Evolutionary conservation across 23 red algal genomes (phyloP).

Genomic region (Porphyridium purpureum): DNA sequence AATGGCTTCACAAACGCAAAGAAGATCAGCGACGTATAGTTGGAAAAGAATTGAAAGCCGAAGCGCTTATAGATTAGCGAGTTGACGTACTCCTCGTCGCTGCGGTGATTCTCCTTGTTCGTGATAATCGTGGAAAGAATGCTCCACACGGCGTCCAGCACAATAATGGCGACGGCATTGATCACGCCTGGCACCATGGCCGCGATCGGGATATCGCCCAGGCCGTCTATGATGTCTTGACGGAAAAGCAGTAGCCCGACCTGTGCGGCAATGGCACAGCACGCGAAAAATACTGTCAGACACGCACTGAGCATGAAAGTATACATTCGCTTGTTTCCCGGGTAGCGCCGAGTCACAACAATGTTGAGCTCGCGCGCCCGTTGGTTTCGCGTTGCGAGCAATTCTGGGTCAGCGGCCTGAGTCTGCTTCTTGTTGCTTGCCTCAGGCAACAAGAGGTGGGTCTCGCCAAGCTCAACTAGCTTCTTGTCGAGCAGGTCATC

Average conservation of each 20-base stretch:
- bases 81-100: slow-evolving; percentile 43
- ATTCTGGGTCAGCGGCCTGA: no score
- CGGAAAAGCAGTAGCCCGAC: slow-evolving; percentile 34
- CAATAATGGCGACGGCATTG: slow-evolving; percentile 30
- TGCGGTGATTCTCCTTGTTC: slow-evolving; percentile 47
- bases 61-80: slow-evolving; percentile 49
- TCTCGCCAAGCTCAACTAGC: not conserved
- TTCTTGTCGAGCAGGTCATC: slow-evolving; percentile 11
- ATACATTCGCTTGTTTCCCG: no score
- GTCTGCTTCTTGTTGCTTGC: no score
- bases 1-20: slow-evolving; percentile 48
- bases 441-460: no score
- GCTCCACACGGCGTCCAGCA: slow-evolving; percentile 34
- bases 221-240: slow-evolving; percentile 7
- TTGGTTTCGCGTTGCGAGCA: no score
- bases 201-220: slow-evolving; percentile 10
- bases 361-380: no score
- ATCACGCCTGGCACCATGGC: slow-evolving; percentile 36
- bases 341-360: no score
- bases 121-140: slow-evolving; percentile 28
- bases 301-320: no score
- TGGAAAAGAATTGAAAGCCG: slow-evolving; percentile 49
- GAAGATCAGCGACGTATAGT: slow-evolving; percentile 42
- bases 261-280: no score
- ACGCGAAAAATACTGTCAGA: no score